phyloP scores from a whole-genome alignment of 345 rosid species.

The Alliaria petiolata region DNA sequence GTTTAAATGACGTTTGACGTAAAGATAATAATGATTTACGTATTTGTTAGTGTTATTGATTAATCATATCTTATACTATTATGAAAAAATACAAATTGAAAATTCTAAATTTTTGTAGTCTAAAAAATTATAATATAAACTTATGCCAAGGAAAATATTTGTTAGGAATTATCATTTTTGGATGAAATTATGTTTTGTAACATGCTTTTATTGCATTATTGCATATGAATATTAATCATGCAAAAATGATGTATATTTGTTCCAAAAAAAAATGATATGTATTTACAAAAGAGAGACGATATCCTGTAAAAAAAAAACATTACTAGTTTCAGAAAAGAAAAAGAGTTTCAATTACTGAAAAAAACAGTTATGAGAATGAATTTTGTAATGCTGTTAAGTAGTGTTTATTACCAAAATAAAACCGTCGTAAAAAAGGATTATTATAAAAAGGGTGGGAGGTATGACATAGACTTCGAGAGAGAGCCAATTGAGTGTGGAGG shows the following conservation, averaged over 20 bases:
- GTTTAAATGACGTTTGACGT: not conserved
- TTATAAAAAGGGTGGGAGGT: not conserved
- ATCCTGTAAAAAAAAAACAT: not conserved
- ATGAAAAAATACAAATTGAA: no score
- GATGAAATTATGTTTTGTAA: not conserved
- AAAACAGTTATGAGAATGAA: not conserved
- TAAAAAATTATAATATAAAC: not conserved
- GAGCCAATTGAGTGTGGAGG: slow-evolving; percentile 5
- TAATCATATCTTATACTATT: no score
- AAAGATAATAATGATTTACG: no score
- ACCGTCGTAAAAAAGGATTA: not conserved
- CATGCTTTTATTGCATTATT: not conserved
- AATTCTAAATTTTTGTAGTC: no score
- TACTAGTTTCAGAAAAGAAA: no score
- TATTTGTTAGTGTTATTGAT: no score
- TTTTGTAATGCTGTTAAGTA: not conserved
- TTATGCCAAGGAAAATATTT: not conserved
- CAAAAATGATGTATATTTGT: not conserved
- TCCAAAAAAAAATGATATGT: not conserved
- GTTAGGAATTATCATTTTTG: not conserved
- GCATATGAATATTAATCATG: not conserved
- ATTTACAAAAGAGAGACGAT: no score
- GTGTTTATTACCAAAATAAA: not conserved
- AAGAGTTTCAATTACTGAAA: not conserved
- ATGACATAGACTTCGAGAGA: not conserved